These are phyloP conservation scores for Beta vulgaris DNA, from an alignment of 148 eudicot species.

Conservation along the genomic window DNA sequence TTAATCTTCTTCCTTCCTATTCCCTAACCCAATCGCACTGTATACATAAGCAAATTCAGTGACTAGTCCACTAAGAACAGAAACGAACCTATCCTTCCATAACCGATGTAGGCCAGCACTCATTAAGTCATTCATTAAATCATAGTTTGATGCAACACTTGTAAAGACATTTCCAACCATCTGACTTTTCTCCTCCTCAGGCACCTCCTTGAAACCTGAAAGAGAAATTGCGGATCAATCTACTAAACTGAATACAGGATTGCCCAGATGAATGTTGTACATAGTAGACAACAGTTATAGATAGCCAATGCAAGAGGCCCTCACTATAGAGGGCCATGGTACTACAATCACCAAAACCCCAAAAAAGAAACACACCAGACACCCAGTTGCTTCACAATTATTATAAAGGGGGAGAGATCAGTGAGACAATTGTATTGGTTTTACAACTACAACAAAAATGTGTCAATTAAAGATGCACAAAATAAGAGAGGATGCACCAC, in stretches of 20 bases:
- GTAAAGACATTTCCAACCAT: conserved; percentile 91
- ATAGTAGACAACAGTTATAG: not conserved
- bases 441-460: too few species aligned
- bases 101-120: conserved; percentile 84
- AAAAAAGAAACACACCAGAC: not conserved
- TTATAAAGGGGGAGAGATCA: too few species aligned
- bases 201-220: conserved; percentile 85
- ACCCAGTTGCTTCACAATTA: too few species aligned
- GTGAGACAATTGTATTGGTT: too few species aligned
- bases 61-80: conserved; percentile 11
- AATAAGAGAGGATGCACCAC: not conserved
- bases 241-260: not conserved
- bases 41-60: conserved; percentile 5
- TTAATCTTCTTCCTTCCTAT: not conserved
- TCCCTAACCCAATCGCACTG: not conserved
- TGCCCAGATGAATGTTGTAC: not conserved
- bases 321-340: not conserved
- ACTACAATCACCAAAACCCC: not conserved
- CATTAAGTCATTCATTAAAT: conserved; percentile 96
- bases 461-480: not conserved
- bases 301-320: not conserved
- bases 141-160: conserved; percentile 84
- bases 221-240: not conserved
- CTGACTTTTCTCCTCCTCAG: conserved; percentile 82
- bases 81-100: conserved; percentile 86